Conservation (phyloP, 306 rosid species). For the Calophaca sinica region DNA sequence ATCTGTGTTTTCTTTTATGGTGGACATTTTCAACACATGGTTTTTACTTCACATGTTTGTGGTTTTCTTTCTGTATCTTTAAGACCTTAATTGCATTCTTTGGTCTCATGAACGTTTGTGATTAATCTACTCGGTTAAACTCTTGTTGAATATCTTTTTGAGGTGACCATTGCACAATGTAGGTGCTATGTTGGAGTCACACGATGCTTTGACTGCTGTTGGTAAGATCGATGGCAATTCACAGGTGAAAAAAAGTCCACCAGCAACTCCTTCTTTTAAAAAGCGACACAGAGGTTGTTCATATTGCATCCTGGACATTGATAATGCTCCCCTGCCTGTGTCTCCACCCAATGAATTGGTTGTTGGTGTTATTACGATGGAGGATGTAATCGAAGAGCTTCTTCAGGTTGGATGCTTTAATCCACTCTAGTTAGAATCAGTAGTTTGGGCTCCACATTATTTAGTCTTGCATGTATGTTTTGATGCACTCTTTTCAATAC, state of each 20-base stretch:
- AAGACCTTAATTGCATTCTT: conserved; percentile 1
- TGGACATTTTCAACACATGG: conserved; percentile 28
- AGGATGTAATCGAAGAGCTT: conserved; percentile 99
- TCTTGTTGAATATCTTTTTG: conserved; percentile 42
- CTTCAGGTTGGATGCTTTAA: conserved; percentile 79
- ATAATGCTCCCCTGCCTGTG: conserved; percentile 78
- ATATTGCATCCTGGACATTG: conserved; percentile 86
- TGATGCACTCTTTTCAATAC: conserved; percentile 25
- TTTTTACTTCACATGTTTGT: conserved; percentile 27
- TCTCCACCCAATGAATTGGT: conserved; percentile 76
- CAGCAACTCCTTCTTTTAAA: conserved; percentile 74
- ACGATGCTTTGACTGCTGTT: conserved; percentile 44
- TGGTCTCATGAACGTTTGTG: conserved; percentile 26
- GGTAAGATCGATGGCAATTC: conserved; percentile 55
- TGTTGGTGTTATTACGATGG: conserved; percentile 98
- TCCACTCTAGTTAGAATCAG: not conserved
- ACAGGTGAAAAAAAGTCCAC: conserved; percentile 67
- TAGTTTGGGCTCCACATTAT: conserved; percentile 31
- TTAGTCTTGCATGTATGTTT: conserved; percentile 28
- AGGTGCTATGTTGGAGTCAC: conserved; percentile 57
- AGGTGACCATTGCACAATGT: conserved; percentile 43
- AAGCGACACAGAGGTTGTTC: conserved; percentile 97
- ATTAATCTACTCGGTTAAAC: conserved; percentile 45
- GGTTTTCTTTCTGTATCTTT: conserved; percentile 36
- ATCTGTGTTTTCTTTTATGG: conserved; percentile 7